phyloP scores from a whole-genome alignment of 2,329 filamentous ascomycete genomes.

The Claviceps spartinae region DNA sequence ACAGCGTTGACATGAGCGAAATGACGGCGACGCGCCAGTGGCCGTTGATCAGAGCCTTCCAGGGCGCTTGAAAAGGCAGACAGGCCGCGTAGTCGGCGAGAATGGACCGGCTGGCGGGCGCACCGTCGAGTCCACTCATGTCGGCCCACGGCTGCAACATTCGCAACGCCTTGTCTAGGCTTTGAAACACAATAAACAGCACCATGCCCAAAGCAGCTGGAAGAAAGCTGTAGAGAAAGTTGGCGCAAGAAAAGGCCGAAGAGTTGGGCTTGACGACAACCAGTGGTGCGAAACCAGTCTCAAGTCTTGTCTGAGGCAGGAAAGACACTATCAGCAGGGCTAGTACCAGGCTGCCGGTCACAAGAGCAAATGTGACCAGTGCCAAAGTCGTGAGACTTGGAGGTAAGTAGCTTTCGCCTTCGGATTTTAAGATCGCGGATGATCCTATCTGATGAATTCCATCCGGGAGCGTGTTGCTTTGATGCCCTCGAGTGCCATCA shows the following conservation, averaged over 20 bases:
- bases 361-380: constrained; percentile 52
- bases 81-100: constrained; percentile 59
- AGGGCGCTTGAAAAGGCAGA: constrained; percentile 44
- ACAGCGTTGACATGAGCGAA: constrained; percentile 44
- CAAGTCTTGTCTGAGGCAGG: constrained; percentile 50
- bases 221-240: constrained; percentile 75
- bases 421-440: constrained; percentile 12
- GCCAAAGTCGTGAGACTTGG: constrained; percentile 59
- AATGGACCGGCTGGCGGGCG: constrained; percentile 47
- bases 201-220: constrained; percentile 54
- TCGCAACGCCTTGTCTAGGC: constrained; percentile 51
- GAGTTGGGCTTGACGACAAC: constrained; percentile 46
- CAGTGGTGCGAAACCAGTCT: constrained; percentile 57
- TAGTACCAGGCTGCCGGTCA: constrained; percentile 46
- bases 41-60: constrained; percentile 42
- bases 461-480: constrained; percentile 18
- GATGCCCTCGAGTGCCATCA: not conserved
- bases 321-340: constrained; percentile 71
- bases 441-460: constrained; percentile 15
- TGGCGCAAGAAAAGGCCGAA: constrained; percentile 66
- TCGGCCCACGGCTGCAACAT: constrained; percentile 57
- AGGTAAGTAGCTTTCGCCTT: constrained; percentile 51
- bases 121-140: constrained; percentile 42
- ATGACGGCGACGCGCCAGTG: constrained; percentile 54
- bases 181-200: constrained; percentile 53